Percentiles rank a stretch among this genome's conserved stretches.
These are phyloP conservation scores for Gillenia trifoliata DNA, from an alignment of 306 rosid genomes.

Conservation along the genomic window DNA sequence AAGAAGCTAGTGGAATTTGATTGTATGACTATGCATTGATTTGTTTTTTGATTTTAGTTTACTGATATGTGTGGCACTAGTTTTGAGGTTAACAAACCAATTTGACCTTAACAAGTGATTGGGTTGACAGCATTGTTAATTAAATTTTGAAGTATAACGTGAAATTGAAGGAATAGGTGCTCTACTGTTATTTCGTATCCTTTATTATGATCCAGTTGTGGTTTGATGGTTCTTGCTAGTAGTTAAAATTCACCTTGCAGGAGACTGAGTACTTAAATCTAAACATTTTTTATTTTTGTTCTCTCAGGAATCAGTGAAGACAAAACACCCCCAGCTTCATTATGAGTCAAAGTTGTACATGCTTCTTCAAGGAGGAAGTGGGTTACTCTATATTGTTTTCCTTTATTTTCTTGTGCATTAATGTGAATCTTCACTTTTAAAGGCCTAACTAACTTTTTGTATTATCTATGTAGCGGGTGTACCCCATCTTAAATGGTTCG, in stretches of 20 bases:
- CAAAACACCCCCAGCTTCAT: constrained; percentile 97
- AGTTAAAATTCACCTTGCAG: not conserved
- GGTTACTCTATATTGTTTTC: constrained; percentile 22
- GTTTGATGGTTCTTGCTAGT: not conserved
- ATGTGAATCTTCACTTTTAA: not conserved
- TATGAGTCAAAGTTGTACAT: constrained; percentile 92
- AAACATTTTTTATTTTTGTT: constrained; percentile 9
- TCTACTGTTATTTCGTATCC: not conserved
- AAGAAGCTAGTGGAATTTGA: not conserved
- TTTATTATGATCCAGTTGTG: not conserved
- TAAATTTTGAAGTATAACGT: not conserved
- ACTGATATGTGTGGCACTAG: not conserved
- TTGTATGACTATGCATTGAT: too few relatives aligned
- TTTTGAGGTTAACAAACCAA: not conserved
- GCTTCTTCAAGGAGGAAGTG: constrained; percentile 99
- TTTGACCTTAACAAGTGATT: not conserved
- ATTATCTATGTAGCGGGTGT: constrained; percentile 67
- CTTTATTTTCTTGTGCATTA: constrained; percentile 4
- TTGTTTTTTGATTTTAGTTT: too few relatives aligned
- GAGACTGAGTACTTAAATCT: not conserved
- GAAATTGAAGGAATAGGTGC: not conserved
- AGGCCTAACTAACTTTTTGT: not conserved
- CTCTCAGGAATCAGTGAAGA: constrained; percentile 81
- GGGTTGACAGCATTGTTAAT: not conserved
- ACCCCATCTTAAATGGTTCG: constrained; percentile 95